A percentile compares a stretch with the other conserved stretches of the same genome.
Conservation (phyloP, 108 stramenopile genomes). For the Schizochytrium sp. region DNA sequence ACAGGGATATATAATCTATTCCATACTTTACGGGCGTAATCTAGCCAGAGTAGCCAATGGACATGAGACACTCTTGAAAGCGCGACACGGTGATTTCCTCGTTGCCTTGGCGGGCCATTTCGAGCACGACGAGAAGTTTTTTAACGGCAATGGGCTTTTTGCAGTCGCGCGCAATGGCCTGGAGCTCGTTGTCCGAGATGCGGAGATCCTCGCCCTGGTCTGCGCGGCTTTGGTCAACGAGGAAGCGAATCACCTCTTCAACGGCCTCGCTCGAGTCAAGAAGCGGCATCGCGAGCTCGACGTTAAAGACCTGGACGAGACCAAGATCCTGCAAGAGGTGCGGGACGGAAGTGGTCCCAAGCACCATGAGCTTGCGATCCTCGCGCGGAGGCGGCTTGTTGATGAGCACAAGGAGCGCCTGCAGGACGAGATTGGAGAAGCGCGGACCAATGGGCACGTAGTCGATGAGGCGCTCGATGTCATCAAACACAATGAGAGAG, state of each 20-base stretch:
- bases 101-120: constrained; percentile 80
- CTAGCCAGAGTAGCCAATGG: constrained; percentile 67
- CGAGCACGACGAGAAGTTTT: constrained; percentile 82
- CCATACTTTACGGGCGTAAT: neutral
- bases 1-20: neutral
- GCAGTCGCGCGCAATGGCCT: constrained; percentile 73
- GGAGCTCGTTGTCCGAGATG: constrained; percentile 44
- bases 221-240: constrained; percentile 61
- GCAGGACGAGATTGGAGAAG: constrained; percentile 90
- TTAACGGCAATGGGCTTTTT: constrained; percentile 92
- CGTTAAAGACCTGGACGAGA: constrained; percentile 78
- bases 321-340: constrained; percentile 81
- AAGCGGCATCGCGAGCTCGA: constrained; percentile 66
- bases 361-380: constrained; percentile 72
- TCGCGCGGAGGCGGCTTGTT: constrained; percentile 88
- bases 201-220: neutral
- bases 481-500: constrained; percentile 91
- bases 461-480: constrained; percentile 96
- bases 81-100: constrained; percentile 69
- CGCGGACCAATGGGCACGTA: constrained; percentile 91
- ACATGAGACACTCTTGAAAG: constrained; percentile 92
- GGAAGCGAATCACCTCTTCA: constrained; percentile 68
- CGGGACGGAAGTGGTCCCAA: constrained; percentile 82
- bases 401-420: constrained; percentile 88
- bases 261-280: constrained; percentile 73